phyloP scores from a whole-genome alignment of 768 basidiomycete genomes.

The Collybia nuda region DNA sequence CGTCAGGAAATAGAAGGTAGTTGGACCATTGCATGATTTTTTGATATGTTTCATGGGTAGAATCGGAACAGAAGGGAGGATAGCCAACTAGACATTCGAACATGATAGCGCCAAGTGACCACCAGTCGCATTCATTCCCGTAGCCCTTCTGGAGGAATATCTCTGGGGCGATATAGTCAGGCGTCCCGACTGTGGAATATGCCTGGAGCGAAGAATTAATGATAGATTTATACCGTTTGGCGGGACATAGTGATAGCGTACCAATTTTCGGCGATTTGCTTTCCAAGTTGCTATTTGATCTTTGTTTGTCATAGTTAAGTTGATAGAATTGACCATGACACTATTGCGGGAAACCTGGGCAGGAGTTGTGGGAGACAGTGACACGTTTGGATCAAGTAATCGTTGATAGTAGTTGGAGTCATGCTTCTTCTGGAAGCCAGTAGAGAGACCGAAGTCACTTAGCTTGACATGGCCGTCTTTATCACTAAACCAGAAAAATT shows the following conservation, averaged over 20 bases:
- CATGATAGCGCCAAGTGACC: conserved; percentile 98
- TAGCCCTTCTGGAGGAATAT: conserved; percentile 98
- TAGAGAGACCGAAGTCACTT: conserved; percentile 97
- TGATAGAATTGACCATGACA: conserved; percentile 96
- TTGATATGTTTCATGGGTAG: conserved; percentile 95
- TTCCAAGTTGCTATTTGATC: conserved; percentile 98
- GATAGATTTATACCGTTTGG: neutral
- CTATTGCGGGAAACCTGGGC: conserved; percentile 75
- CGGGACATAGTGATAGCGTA: conserved; percentile 30
- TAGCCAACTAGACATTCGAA: conserved; percentile 98
- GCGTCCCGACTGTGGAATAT: conserved; percentile 97
- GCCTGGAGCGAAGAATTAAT: conserved; percentile 49
- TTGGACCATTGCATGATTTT: conserved; percentile 96
- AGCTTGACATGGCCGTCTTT: conserved; percentile 97
- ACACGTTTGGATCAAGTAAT: conserved; percentile 66
- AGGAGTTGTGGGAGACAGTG: conserved; percentile 37
- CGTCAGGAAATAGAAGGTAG: conserved; percentile 88
- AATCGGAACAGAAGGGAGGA: conserved; percentile 93
- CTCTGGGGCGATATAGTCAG: conserved; percentile 95
- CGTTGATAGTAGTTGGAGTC: conserved; percentile 95
- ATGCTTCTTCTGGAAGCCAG: conserved; percentile 99
- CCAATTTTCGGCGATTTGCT: conserved; percentile 93
- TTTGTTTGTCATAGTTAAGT: conserved; percentile 92
- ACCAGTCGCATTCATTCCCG: conserved; percentile 98
- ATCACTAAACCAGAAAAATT: conserved; percentile 44